Evolutionary conservation across 208 protist species (phyloP).

Genomic region (Endotrypanum monterogeii): DNA sequence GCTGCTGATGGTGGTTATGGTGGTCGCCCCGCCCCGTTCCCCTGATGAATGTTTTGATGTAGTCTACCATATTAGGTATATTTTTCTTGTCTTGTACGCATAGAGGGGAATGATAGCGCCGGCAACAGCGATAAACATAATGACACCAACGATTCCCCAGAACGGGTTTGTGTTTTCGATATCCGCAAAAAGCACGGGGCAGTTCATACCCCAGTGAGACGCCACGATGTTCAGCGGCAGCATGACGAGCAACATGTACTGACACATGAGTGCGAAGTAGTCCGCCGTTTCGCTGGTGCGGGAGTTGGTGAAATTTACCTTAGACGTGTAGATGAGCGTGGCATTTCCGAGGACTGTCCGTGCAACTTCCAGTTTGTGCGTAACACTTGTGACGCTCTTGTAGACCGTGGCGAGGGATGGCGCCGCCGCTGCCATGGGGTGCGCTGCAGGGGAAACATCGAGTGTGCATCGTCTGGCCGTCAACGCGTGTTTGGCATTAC

Average conservation of each 20-base stretch:
- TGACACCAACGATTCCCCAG: slow-evolving; percentile 44
- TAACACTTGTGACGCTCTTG: slow-evolving; percentile 25
- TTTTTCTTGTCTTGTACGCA: slow-evolving; percentile 33
- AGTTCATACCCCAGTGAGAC: slow-evolving; percentile 76
- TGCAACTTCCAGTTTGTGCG: slow-evolving; percentile 47
- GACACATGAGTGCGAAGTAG: slow-evolving; percentile 49
- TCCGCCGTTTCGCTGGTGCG: slow-evolving; percentile 47
- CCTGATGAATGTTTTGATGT: too few relatives aligned
- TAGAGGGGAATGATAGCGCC: slow-evolving; percentile 43
- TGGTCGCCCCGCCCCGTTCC: too few relatives aligned
- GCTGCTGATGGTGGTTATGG: too few relatives aligned
- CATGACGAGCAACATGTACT: slow-evolving; percentile 46
- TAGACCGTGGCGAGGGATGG: slow-evolving; percentile 25
- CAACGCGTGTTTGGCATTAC: not conserved
- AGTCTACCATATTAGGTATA: slow-evolving; percentile 36
- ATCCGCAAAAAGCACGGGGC: slow-evolving; percentile 42
- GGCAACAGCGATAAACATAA: slow-evolving; percentile 25
- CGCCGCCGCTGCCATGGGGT: not conserved
- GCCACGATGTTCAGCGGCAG: slow-evolving; percentile 59
- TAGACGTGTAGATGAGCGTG: slow-evolving; percentile 70
- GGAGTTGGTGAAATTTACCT: slow-evolving; percentile 43
- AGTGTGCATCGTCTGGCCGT: not conserved
- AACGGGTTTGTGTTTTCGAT: slow-evolving; percentile 44
- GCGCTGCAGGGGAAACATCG: not conserved
- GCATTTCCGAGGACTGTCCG: slow-evolving; percentile 56